Evolutionary conservation across 2,329 filamentous ascomycete genomes (phyloP).

Genomic region (Hymenoscyphus scutula): DNA sequence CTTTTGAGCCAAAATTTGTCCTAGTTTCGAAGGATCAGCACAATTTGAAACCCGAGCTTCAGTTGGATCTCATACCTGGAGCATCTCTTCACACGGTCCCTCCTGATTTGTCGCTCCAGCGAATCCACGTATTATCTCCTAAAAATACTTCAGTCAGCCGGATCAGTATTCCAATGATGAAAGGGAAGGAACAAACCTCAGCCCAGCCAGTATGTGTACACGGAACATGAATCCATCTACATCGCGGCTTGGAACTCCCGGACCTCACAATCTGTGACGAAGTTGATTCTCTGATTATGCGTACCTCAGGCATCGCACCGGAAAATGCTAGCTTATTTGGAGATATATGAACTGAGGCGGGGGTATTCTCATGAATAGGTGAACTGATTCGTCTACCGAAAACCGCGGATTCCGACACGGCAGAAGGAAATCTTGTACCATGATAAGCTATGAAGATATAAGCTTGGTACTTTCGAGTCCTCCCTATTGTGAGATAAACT

Average conservation of each 20-base stretch:
- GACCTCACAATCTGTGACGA: neutral
- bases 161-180: neutral
- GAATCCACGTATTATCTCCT: neutral
- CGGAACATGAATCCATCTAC: neutral
- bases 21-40: neutral
- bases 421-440: neutral
- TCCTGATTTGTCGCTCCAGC: neutral
- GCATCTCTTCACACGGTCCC: neutral
- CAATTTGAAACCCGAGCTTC: neutral
- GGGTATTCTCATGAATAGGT: neutral
- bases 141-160: neutral
- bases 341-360: neutral
- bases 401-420: neutral
- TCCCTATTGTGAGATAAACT: neutral
- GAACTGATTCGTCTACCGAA: neutral
- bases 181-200: neutral
- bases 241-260: neutral
- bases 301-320: neutral
- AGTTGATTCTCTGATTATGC: neutral
- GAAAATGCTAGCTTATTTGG: neutral
- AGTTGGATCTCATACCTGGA: neutral
- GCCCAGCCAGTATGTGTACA: neutral
- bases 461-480: neutral
- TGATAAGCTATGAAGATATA: neutral
- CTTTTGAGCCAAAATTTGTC: slow-evolving; percentile 3